Evolutionary conservation across 805 yeast genomes (phyloP), one percentile per base, ranked within the genome.

Genomic region (Wickerhamomyces chaumierensis): DNA sequence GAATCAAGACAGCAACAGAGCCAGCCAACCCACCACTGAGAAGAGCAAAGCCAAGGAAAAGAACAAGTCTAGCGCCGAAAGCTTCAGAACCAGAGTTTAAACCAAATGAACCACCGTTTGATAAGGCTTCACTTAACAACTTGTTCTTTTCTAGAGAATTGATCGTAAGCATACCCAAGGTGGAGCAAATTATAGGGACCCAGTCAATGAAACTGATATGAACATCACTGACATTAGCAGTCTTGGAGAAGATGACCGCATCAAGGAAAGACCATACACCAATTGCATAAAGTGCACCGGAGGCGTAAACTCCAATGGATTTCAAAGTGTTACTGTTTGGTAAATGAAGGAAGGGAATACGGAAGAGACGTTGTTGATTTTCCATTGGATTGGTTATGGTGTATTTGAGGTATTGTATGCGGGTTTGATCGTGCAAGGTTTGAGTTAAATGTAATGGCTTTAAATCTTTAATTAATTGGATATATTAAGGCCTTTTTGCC

Each of bases 21-120:
- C 97, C 97, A 16, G 95, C 86, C 43, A 92, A 63, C 0, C 98
- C 97, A 39, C 96, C 92, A 1, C 97, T 95, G 40, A 92, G 68
- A 35, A 90, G 66, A 4, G 96, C 82, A 58, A 92, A 92, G 8
- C 99, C 99, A 49, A 86, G 65, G 56, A 92, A 92, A 39, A 92
- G 67, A 14, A 94, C 79, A 29, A 88, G 78, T 50, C 96, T 72
- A 14, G 96, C 96, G 15, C 65, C 58, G 31, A 61, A 62, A 5
- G 33, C 33, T 5, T 15, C 17, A 5, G 33, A 17, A 15, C 13
- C 33, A 6, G 18, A 15, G 12, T 14, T 17, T 12, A 31, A 31
- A 31, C 18, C 18, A 17, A 31, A 31, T 7, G 33, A 31, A 5
- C 56, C 56, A 29, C 63, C 61, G 38, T 44, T 44, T 11, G 57